A percentile compares a stretch with the other conserved stretches of the same genome.
Evolutionary conservation across 1,139 yeast species (phyloP).

Genomic region (Hansenula anomala): DNA sequence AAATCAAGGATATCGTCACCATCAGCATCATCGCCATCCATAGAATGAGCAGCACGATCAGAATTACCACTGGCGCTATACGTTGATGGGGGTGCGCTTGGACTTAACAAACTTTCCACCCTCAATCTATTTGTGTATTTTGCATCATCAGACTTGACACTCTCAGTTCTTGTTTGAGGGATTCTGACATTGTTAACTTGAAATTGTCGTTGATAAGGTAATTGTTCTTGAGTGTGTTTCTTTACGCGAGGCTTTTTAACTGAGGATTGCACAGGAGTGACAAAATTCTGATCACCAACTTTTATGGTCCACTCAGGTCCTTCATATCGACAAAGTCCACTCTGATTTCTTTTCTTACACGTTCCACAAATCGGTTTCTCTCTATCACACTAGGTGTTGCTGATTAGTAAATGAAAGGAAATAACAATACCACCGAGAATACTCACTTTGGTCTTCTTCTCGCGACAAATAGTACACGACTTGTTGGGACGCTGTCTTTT

Average conservation of each 20-base stretch:
- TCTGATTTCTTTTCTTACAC: background rate
- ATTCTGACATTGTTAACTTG: background rate
- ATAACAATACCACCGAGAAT: background rate
- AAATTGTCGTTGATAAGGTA: background rate
- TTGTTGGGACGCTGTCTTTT: slow-evolving; percentile 1
- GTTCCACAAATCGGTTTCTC: background rate
- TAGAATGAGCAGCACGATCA: too few relatives aligned
- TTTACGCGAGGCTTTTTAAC: too few relatives aligned
- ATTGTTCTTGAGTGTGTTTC: too few relatives aligned
- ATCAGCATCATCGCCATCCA: background rate
- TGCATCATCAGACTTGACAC: too few relatives aligned
- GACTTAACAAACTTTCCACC: background rate
- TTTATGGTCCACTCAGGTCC: background rate
- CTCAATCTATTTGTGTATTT: background rate
- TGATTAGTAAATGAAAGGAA: too few relatives aligned
- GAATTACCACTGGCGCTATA: too few relatives aligned
- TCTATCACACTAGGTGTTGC: slow-evolving; percentile 1
- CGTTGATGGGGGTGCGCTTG: background rate
- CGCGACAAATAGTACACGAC: background rate
- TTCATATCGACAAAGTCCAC: background rate
- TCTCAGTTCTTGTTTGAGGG: background rate
- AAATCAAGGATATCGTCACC: background rate
- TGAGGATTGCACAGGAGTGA: background rate
- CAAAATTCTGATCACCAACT: background rate
- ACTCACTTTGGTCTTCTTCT: slow-evolving; percentile 1